phyloP scores from a whole-genome alignment of 805 yeast species.

The Wickerhamiella siamensis region DNA sequence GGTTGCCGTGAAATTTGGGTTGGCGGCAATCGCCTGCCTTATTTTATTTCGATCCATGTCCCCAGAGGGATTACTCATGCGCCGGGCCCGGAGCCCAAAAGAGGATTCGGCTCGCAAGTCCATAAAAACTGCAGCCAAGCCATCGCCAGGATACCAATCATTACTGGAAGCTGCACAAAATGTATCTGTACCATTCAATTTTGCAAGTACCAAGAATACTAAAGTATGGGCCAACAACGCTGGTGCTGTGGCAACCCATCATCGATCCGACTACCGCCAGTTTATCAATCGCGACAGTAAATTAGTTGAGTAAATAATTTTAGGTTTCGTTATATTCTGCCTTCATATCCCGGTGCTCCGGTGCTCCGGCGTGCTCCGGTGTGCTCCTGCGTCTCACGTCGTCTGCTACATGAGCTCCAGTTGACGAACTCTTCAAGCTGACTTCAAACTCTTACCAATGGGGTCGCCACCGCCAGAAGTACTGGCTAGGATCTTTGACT shows the following conservation, averaged over 20 bases:
- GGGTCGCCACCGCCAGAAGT: slow-evolving; percentile 17
- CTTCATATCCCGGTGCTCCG: background rate
- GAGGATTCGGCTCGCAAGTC: background rate
- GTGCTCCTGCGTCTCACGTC: background rate
- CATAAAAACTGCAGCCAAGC: background rate
- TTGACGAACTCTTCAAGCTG: too few species aligned
- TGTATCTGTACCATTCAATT: slow-evolving; percentile 5
- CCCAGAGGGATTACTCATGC: background rate
- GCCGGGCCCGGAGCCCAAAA: background rate
- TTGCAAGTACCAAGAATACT: slow-evolving; percentile 12
- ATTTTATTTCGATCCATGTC: slow-evolving; percentile 13
- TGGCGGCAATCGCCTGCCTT: slow-evolving; percentile 9
- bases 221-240: slow-evolving; percentile 13
- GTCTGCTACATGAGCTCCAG: background rate
- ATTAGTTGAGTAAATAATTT: background rate
- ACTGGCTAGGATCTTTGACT: slow-evolving; percentile 15
- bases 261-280: slow-evolving; percentile 5
- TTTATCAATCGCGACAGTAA: slow-evolving; percentile 1
- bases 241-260: slow-evolving; percentile 6
- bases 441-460: too few species aligned
- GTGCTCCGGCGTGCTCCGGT: background rate
- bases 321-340: background rate
- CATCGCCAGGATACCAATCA: background rate
- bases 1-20: slow-evolving; percentile 27
- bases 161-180: slow-evolving; percentile 9